A percentile compares a stretch with the other conserved stretches of the same genome.
Evolutionary conservation across 345 rosid genomes (phyloP).

Genomic region (Bruguiera parviflora): DNA sequence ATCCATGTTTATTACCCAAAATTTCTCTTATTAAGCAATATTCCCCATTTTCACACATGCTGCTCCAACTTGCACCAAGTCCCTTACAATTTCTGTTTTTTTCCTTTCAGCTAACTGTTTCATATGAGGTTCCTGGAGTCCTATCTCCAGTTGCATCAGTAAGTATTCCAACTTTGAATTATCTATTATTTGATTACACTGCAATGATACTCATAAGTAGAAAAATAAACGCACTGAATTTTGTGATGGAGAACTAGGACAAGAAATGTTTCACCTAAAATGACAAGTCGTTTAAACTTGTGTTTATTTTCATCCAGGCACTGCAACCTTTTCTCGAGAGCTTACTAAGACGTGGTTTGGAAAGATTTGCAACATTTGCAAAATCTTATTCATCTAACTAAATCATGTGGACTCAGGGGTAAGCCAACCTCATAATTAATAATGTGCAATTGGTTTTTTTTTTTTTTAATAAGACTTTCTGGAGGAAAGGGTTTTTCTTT

Average conservation of each 20-base stretch:
- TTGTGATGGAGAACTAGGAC: neutral
- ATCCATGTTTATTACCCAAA: neutral
- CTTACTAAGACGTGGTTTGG: conserved; percentile 60
- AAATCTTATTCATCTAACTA: conserved; percentile 27
- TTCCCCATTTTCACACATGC: neutral
- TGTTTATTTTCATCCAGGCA: conserved; percentile 42
- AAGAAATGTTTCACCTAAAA: neutral
- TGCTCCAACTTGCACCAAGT: neutral
- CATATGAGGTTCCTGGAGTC: conserved; percentile 87
- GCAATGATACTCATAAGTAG: neutral
- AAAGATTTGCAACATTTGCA: conserved; percentile 53
- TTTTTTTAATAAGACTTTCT: no score
- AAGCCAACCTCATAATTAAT: neutral
- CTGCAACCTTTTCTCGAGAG: conserved; percentile 78
- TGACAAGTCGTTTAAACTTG: neutral
- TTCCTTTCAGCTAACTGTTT: conserved; percentile 77
- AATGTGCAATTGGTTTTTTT: neutral
- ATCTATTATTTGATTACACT: neutral
- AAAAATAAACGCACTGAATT: no score
- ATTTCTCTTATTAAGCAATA: no score
- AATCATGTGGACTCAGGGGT: conserved; percentile 6
- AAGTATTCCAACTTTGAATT: conserved; percentile 27
- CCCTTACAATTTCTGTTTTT: conserved; percentile 8
- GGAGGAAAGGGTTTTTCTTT: no score
- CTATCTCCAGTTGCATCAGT: conserved; percentile 78